Evolutionary conservation across 2,329 filamentous ascomycete genomes (phyloP), one percentile per base, ranked within the genome.

Genomic region (Gnomoniopsis sp.): DNA sequence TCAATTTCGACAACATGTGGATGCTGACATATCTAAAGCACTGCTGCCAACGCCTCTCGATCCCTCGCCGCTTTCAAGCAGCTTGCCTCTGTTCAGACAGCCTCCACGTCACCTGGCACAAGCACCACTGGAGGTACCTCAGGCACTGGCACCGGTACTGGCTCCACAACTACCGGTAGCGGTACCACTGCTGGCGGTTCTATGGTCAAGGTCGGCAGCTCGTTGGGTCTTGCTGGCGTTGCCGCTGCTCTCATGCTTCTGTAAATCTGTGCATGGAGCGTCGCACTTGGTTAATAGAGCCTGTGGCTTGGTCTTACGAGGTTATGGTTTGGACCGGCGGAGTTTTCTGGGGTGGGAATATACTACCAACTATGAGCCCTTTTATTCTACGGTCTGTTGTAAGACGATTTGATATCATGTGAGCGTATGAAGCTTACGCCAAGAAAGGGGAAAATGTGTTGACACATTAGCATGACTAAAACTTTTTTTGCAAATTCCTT

Each of bases 1-100:
- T n/a, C n/a, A n/a, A n/a, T n/a, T n/a, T n/a, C n/a, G n/a, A n/a
- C n/a, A n/a, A n/a, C n/a, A n/a, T n/a, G n/a, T 19, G 22, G 22
- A 8, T 23, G 14, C n/a, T 56, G 26, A 30, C 43, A 15, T 14
- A 26, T 10, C 17, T 14, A 43, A 48, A 79, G 77, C 71, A 77
- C 79, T 34, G 65, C 73, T 23, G 76, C 77, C 67, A 87, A 86
- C 72, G 61, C 79, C 3, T 69, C 77, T 43, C 78, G 81, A 62
- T 80, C 81, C 36, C 75, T 88, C 15, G 68, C 72, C 2, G 73
- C 74, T 64, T 85, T 81, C 77, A 77, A 76, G 70, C 48, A 62
- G 2, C 61, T 74, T 36, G 77, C 80, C 30, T 65, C 70, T 36
- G 26, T 54, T 11, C 70, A 68, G 3, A 61, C 67, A 34, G 21